Evolutionary conservation across 306 rosid genomes (phyloP), one percentile per base, ranked within the genome.

Genomic region (Inga leiocalycina): DNA sequence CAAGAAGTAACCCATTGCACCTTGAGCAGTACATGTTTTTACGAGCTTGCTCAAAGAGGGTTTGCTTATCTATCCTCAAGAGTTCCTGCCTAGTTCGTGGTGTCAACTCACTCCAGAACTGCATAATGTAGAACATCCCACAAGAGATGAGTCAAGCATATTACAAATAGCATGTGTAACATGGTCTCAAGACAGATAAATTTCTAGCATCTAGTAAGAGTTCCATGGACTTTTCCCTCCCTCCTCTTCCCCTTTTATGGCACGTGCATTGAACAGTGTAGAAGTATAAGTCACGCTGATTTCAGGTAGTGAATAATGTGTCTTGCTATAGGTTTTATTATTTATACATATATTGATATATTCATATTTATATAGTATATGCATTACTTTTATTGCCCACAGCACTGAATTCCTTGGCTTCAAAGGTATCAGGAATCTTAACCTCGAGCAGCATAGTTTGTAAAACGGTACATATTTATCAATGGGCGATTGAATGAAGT

Each of bases 21-120:
- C 99, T 87, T 70, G 99, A 97, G 89, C 99, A 97, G 91, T 97
- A 97, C 99, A 94, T 89, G 70, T 97, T 97, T 87, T 94, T 97
- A 74, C 99, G 98, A 80, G 99, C 98, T 57, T 57, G 64, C 86
- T 97, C 99, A 84, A 94, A 97, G 51, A 97, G 95, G 46, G 97
- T 89, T 86, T 97, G 99, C 86, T 97, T 97, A 89, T 97, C 99
- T 74, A 97, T 91, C 88, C 91, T 91, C 89, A 97, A 88, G 75
- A 94, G 97, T 61, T 92, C 88, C 88, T 94, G 95, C 76, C 98
- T 87, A 65, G 92, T 91, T 83, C 89, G 92, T 37, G 81, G 89
- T 0, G 88, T 83, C 84, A 94, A 79, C 82, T 92, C 99, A 83
- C 85, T 87, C 99, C 99, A 97, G 88, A 94, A 97, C 99, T 97